These are phyloP conservation scores for Trichothecium sympodiale DNA, from an alignment of 2,329 filamentous ascomycete genomes.

Conservation along the genomic window DNA sequence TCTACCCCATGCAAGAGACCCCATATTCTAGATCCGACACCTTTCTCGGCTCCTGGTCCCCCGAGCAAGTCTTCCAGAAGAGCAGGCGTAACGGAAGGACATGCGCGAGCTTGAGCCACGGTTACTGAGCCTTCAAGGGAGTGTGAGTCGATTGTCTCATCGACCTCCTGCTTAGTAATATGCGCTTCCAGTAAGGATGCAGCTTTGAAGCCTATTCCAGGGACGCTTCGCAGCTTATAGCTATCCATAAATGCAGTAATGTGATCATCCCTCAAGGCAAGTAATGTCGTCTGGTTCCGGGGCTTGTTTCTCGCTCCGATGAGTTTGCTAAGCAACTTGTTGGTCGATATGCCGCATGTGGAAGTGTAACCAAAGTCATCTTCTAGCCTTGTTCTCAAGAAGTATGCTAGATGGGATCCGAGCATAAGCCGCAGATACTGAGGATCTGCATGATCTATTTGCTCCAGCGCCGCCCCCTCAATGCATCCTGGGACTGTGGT, in stretches of 20 bases:
- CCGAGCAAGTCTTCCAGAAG: slow-evolving; percentile 58
- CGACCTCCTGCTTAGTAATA: slow-evolving; percentile 26
- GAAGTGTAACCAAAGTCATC: slow-evolving; percentile 72
- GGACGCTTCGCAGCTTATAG: slow-evolving; percentile 69
- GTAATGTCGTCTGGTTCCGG: slow-evolving; percentile 71
- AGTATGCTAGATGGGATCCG: slow-evolving; percentile 68
- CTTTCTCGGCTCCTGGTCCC: slow-evolving; percentile 58
- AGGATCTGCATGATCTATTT: slow-evolving; percentile 19
- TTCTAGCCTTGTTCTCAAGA: slow-evolving; percentile 64
- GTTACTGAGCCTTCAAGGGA: slow-evolving; percentile 38
- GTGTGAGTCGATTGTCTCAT: slow-evolving; percentile 18
- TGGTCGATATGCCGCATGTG: slow-evolving; percentile 79
- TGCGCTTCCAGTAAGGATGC: slow-evolving; percentile 38
- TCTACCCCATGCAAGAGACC: slow-evolving; percentile 73
- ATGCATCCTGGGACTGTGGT: slow-evolving; percentile 53
- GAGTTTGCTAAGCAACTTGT: slow-evolving; percentile 77
- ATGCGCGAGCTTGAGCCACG: slow-evolving; percentile 52
- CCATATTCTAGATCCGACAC: slow-evolving; percentile 66
- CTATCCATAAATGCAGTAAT: slow-evolving; percentile 60
- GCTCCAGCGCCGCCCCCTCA: slow-evolving; percentile 15
- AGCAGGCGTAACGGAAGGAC: slow-evolving; percentile 50
- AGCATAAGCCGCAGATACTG: slow-evolving; percentile 55
- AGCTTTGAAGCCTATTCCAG: slow-evolving; percentile 72
- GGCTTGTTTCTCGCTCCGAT: slow-evolving; percentile 80
- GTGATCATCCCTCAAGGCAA: slow-evolving; percentile 50